phyloP scores from a whole-genome alignment of 306 rosid genomes.

The Dalbergia cultrata region DNA sequence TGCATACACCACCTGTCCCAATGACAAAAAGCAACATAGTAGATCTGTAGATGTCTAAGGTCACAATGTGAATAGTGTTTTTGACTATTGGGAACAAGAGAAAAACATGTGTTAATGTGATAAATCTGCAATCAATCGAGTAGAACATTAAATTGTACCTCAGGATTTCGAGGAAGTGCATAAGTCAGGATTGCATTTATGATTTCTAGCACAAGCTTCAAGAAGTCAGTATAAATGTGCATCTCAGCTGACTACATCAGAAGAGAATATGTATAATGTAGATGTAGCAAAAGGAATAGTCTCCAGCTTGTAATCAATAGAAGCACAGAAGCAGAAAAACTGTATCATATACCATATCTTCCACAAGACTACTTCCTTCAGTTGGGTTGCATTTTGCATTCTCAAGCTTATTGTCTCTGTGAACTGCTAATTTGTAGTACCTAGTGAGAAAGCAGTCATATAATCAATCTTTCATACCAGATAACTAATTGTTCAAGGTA shows the following conservation, averaged over 20 bases:
- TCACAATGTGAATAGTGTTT: not conserved
- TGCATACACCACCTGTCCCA: not conserved
- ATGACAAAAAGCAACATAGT: constrained; percentile 3
- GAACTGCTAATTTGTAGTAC: constrained; percentile 90
- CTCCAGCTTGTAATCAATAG: constrained; percentile 3
- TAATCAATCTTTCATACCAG: constrained; percentile 31
- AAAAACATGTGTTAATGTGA: constrained; percentile 12
- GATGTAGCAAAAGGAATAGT: constrained; percentile 47
- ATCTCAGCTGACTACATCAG: constrained; percentile 87
- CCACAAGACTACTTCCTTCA: constrained; percentile 72
- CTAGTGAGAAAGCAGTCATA: constrained; percentile 56
- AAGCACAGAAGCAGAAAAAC: constrained; percentile 19
- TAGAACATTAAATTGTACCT: constrained; percentile 65
- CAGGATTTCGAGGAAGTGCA: constrained; percentile 98
- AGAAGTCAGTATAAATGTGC: constrained; percentile 95
- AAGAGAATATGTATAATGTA: not conserved
- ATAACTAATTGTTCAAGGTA: constrained; percentile 15
- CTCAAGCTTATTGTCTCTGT: constrained; percentile 65
- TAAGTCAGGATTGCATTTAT: constrained; percentile 93
- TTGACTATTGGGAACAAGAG: constrained; percentile 31
- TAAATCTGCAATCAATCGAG: constrained; percentile 37
- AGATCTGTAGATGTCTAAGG: not conserved
- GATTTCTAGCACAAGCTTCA: constrained; percentile 98
- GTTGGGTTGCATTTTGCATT: constrained; percentile 60
- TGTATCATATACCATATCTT: constrained; percentile 68